A percentile compares a stretch with the other conserved stretches of the same genome.
These are phyloP conservation scores for Spathaspora sp. DNA, from an alignment of 1,139 yeast species.

Conservation along the genomic window DNA sequence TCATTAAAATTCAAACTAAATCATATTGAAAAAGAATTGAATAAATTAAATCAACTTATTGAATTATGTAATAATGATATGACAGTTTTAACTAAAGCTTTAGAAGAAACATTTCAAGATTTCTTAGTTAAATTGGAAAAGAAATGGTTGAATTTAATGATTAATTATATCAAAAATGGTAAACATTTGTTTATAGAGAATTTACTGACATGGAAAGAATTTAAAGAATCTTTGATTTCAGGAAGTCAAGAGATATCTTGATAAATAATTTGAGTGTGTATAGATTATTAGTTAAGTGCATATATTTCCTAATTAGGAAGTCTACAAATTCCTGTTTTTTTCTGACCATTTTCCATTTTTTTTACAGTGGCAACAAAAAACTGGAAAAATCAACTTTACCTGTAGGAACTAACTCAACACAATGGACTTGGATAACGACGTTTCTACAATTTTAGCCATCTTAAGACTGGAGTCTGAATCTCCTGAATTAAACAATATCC, in stretches of 20 bases:
- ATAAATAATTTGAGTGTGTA: not conserved
- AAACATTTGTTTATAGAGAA: conserved; percentile 39
- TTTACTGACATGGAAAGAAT: conserved; percentile 38
- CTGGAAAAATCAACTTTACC: conserved; percentile 8
- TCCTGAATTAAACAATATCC: conserved; percentile 58
- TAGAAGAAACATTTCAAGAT: conserved; percentile 30
- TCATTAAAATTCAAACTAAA: conserved; percentile 29
- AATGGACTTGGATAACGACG: conserved; percentile 47
- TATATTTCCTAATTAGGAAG: conserved; percentile 6
- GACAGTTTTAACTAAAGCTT: conserved; percentile 31
- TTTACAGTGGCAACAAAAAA: conserved; percentile 16
- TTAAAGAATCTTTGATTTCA: conserved; percentile 21
- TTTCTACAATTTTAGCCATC: conserved; percentile 64
- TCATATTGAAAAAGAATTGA: conserved; percentile 42
- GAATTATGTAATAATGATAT: conserved; percentile 39
- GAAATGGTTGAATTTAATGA: conserved; percentile 42
- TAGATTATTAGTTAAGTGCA: not conserved
- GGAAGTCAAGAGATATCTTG: conserved; percentile 12
- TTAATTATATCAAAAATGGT: conserved; percentile 39
- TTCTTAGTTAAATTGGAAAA: conserved; percentile 36
- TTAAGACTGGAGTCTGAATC: conserved; percentile 70
- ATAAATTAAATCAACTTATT: conserved; percentile 43
- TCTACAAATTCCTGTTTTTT: conserved; percentile 2
- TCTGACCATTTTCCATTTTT: too few species aligned
- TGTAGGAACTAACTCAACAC: conserved; percentile 8